Evolutionary conservation across 2,329 filamentous ascomycete species (phyloP).

Genomic region (Metarhizium guizhouense): DNA sequence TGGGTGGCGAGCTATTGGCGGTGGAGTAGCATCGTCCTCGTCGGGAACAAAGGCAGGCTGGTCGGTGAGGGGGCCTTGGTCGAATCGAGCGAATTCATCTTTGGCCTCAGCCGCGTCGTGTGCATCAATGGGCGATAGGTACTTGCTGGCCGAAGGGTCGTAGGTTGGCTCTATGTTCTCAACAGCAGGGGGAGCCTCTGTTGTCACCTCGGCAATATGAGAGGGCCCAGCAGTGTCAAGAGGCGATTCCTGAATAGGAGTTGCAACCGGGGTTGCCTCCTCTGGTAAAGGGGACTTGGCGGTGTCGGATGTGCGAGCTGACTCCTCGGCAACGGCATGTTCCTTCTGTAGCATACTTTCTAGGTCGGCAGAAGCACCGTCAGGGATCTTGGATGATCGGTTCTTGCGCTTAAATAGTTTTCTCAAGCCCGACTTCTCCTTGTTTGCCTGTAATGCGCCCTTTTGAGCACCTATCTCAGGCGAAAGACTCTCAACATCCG

Average conservation of each 20-base stretch:
- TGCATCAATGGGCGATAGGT: constrained; percentile 51
- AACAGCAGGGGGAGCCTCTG: background rate
- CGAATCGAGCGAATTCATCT: constrained; percentile 59
- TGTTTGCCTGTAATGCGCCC: constrained; percentile 21
- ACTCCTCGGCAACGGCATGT: constrained; percentile 14
- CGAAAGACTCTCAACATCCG: background rate
- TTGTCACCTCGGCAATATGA: background rate
- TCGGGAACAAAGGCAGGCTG: constrained; percentile 76
- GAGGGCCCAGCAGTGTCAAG: background rate
- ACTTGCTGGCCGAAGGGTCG: constrained; percentile 18
- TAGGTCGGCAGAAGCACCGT: constrained; percentile 42
- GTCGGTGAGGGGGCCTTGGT: constrained; percentile 80
- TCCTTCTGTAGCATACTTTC: constrained; percentile 40
- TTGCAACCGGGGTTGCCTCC: background rate
- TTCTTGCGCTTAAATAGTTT: constrained; percentile 61
- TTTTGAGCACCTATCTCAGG: constrained; percentile 28
- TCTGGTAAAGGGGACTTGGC: background rate
- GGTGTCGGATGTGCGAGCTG: background rate
- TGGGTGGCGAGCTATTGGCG: constrained; percentile 39
- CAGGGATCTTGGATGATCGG: constrained; percentile 45
- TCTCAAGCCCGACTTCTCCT: constrained; percentile 43
- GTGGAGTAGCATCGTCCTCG: constrained; percentile 40
- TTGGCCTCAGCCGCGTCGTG: constrained; percentile 50
- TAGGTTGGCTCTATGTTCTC: constrained; percentile 12
- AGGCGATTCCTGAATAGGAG: background rate